Evolutionary conservation across 257 asterid genomes (phyloP).

Genomic region (Eustoma russellianum): DNA sequence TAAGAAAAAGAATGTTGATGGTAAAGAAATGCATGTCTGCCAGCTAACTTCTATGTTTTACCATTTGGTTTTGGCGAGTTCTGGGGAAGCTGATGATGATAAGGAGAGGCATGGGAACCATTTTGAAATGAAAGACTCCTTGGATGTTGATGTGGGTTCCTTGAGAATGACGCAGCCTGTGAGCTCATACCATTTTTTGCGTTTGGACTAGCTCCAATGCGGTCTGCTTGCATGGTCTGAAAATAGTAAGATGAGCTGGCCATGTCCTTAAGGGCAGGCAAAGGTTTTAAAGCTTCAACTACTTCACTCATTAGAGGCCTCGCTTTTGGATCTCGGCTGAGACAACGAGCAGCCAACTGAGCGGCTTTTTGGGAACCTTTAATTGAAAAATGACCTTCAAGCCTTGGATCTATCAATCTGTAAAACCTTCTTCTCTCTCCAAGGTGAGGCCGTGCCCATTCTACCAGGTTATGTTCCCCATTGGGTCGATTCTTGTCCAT

Average conservation of each 20-base stretch:
- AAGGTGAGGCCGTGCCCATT: constrained; percentile 94
- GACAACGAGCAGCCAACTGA: constrained; percentile 82
- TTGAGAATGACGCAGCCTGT: constrained; percentile 37
- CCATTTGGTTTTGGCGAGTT: constrained; percentile 74
- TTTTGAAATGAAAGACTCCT: constrained; percentile 70
- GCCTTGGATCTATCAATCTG: constrained; percentile 82
- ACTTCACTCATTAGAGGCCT: constrained; percentile 91
- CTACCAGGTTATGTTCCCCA: constrained; percentile 93
- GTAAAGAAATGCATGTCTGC: constrained; percentile 4
- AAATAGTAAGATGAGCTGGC: constrained; percentile 80
- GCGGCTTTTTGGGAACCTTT: constrained; percentile 97
- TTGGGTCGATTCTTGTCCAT: constrained; percentile 93
- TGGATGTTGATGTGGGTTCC: constrained; percentile 49
- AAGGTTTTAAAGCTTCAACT: constrained; percentile 73
- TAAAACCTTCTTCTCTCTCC: constrained; percentile 65
- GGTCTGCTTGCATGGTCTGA: constrained; percentile 68
- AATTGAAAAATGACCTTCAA: constrained; percentile 85
- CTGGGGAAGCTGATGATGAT: constrained; percentile 42
- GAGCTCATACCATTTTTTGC: constrained; percentile 36
- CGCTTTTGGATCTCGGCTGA: constrained; percentile 68
- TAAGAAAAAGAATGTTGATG: constrained; percentile 25
- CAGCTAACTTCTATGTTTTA: constrained; percentile 33
- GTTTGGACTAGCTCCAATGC: constrained; percentile 50
- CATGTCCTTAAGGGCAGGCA: constrained; percentile 92
- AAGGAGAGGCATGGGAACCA: constrained; percentile 71